Evolutionary conservation across 805 yeast species (phyloP), one percentile per base, ranked within the genome.

Genomic region (Zygoascus biomembranicola): DNA sequence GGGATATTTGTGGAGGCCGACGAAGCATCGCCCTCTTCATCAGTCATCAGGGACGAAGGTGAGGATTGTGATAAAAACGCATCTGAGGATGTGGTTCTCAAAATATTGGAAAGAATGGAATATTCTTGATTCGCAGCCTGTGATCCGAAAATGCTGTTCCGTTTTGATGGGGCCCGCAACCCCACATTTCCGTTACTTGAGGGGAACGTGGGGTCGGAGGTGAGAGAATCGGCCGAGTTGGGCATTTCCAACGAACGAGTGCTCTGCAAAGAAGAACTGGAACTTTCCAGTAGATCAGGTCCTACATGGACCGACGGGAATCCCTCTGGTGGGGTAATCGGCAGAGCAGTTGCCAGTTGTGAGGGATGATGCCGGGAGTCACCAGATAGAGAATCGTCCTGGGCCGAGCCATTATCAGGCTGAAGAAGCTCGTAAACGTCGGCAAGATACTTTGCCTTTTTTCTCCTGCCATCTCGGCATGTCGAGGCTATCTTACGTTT

Each of bases 381-480:
- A 3, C 5, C 18, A 18, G 18, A 10, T 11, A 42, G 26, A 42
- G 44, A 16, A 11, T 18, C 23, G 26, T 4, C 26, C n/a, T 14
- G 18, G 18, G 18, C 42, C 26, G 20, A 13, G 44, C 26, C 26
- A 18, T 42, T 42, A 10, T 42, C 44, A 3, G 44, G 44, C 23
- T 42, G 44, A 14, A 42, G 26, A 18, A 42, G 26, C 13, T 26
- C 16, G 1, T 80, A 79, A 2, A 78, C 78, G 54, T 84, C 94
- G 42, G 78, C 73, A 51, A 90, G 66, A 59, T 90, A 90, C 68
- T 90, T 90, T 37, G 73, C 73, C 71, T 85, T 85, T 57, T 80
- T 76, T 50, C 97, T 72, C 2, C 94, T 92, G 1, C 96, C 96
- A 71, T 90, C 96, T 32, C 79, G 80, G 69, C 97, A 90, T 1